Evolutionary conservation across 73 alveolate species (phyloP), one percentile per base, ranked within the genome.

Genomic region (Stentor roeselii): DNA sequence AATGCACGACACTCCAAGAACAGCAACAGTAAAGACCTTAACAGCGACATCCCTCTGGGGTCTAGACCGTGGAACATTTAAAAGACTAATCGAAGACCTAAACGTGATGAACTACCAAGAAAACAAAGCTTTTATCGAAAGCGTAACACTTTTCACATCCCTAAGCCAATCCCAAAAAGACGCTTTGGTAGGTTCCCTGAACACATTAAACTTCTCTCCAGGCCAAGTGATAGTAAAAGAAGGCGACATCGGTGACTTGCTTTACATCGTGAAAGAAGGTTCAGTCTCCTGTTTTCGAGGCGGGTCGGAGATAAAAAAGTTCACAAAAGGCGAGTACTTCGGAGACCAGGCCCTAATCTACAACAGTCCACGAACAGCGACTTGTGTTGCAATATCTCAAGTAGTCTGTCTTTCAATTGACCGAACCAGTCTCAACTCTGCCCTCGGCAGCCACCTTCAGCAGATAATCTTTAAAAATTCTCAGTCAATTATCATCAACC

Each of bases 221-320:
- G 92, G 92, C 11, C 86, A 80, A 14, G 31, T 60, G 2, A 87
- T 87, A 21, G 92, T 87, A 11, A 87, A 87, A 38, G 92, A 87
- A 83, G 92, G 92, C 6, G 92, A 87, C 83, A 39, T 75, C 36
- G 92, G 88, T 61, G 92, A 87, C 83, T 82, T 86, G 4, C 83
- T 87, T 75, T 87, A 78, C 82, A 84, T 87, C 36, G 83, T 87
- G 30, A 87, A 87, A 59, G 78, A 87, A 75, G 92, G 92, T 39
- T 83, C 59, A 36, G 90, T 87, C n/a, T 85, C 77, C 27, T 74
- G 80, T 0, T 84, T 58, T 42, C 80, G 75, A 42, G 92, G 90
- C 27, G 76, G 78, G 35, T 61, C 80, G 38, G 75, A 82, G 58
- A 59, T 87, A 15, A 83, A 89, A 84, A 67, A 60, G 30, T 76